Percentiles rank a stretch among this genome's conserved stretches.
These are phyloP conservation scores for Solanum chacoense DNA, from an alignment of 305 asterid genomes.

Conservation along the genomic window DNA sequence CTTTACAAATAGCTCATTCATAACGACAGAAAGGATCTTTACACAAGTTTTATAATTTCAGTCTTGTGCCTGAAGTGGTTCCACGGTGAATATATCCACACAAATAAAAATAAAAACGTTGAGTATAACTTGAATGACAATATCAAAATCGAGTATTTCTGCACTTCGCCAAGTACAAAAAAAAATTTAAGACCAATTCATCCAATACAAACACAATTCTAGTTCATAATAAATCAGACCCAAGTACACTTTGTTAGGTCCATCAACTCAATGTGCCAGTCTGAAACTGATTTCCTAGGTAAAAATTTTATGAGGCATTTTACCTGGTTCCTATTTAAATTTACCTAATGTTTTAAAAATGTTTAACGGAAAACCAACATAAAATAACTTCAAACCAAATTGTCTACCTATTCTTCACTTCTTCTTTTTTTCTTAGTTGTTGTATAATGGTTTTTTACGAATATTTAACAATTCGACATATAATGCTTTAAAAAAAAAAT, in stretches of 20 bases:
- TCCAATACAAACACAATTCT: neutral
- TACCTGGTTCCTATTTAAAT: neutral
- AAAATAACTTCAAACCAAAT: neutral
- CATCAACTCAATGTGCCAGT: neutral
- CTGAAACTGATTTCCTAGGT: neutral
- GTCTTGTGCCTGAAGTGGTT: neutral
- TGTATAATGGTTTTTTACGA: neutral
- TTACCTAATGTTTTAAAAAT: neutral
- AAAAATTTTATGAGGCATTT: neutral
- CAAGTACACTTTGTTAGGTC: neutral
- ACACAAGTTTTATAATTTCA: neutral
- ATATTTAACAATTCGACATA: neutral
- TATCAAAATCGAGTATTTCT: neutral
- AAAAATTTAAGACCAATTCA: neutral
- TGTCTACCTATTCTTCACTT: neutral
- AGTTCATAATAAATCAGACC: neutral
- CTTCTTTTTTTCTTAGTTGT: neutral
- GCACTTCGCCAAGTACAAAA: neutral
- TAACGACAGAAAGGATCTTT: neutral
- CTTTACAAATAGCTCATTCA: neutral
- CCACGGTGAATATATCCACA: neutral
- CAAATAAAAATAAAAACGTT: too few relatives aligned
- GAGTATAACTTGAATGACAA: neutral
- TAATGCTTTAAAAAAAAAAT: neutral
- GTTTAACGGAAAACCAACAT: neutral